phyloP scores from a whole-genome alignment of 257 asterid species.

The Solanum microdontum region DNA sequence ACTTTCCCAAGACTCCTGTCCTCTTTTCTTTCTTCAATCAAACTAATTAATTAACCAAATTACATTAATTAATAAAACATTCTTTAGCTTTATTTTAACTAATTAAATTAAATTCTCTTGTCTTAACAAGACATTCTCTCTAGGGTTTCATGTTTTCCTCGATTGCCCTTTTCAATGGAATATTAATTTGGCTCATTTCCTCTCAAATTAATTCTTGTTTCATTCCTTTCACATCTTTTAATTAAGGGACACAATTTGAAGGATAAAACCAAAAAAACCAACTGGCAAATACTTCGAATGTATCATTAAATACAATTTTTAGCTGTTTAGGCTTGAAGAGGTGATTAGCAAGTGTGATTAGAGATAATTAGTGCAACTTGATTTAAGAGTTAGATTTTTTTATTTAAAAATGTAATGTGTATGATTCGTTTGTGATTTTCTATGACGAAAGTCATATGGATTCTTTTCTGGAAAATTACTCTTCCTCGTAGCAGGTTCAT shows the following conservation, averaged over 20 bases:
- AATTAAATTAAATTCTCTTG: neutral
- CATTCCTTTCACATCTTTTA: neutral
- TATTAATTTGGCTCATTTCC: neutral
- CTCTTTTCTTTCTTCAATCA: neutral
- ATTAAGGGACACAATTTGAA: neutral
- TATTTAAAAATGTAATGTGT: neutral
- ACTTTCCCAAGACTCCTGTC: constrained; percentile 9
- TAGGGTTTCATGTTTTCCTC: neutral
- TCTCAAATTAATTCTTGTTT: neutral
- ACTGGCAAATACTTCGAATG: neutral
- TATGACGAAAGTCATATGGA: neutral
- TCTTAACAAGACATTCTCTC: neutral
- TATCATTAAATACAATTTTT: neutral
- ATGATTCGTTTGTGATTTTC: neutral
- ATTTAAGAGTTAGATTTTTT: neutral
- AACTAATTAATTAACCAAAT: neutral
- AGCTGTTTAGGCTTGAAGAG: neutral
- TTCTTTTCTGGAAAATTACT: neutral
- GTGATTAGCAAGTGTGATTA: neutral
- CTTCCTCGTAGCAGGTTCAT: neutral
- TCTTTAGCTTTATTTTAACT: neutral
- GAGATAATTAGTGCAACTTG: neutral
- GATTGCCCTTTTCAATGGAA: neutral
- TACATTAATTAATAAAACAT: neutral
- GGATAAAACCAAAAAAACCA: neutral